Evolutionary conservation across 129 eudicot genomes (phyloP).

Genomic region (carrot (Daucus carota)): DNA sequence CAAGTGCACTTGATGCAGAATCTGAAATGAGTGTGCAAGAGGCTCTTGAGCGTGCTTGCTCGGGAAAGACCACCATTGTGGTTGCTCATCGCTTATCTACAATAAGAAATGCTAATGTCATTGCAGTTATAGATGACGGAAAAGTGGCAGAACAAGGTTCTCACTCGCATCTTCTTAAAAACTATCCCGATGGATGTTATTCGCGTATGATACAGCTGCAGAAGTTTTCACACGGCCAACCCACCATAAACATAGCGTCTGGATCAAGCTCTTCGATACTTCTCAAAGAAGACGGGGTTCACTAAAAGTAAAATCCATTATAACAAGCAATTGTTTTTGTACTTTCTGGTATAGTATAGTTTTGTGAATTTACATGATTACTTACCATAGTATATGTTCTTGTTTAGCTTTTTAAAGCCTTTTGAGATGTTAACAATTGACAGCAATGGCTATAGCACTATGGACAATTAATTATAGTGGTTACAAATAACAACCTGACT

Average conservation of each 20-base stretch:
- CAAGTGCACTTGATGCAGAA: constrained; percentile 92
- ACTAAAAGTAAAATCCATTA: not conserved
- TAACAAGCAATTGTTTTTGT: constrained; percentile 16
- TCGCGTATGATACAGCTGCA: constrained; percentile 93
- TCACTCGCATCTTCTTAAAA: constrained; percentile 71
- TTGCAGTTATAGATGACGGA: constrained; percentile 87
- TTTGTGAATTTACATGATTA: constrained; percentile 27
- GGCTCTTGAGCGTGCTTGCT: constrained; percentile 67
- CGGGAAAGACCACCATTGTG: constrained; percentile 77
- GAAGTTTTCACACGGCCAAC: constrained; percentile 64
- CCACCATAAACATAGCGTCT: constrained; percentile 43
- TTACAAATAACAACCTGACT: not conserved
- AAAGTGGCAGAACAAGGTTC: constrained; percentile 97
- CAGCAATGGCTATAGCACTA: not conserved
- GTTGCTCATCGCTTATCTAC: constrained; percentile 88
- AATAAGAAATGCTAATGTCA: constrained; percentile 70
- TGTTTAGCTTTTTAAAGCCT: not conserved
- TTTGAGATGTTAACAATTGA: not conserved
- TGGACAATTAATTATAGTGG: not conserved
- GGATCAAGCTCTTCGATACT: constrained; percentile 63
- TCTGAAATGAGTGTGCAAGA: constrained; percentile 83
- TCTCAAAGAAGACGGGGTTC: constrained; percentile 21
- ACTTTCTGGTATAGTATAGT: constrained; percentile 27
- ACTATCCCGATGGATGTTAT: constrained; percentile 72
- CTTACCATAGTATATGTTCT: constrained; percentile 31